A percentile compares a stretch with the other conserved stretches of the same genome.
phyloP scores from a whole-genome alignment of 2,329 filamentous ascomycete species.

The Clarireedia homoeocarpa region DNA sequence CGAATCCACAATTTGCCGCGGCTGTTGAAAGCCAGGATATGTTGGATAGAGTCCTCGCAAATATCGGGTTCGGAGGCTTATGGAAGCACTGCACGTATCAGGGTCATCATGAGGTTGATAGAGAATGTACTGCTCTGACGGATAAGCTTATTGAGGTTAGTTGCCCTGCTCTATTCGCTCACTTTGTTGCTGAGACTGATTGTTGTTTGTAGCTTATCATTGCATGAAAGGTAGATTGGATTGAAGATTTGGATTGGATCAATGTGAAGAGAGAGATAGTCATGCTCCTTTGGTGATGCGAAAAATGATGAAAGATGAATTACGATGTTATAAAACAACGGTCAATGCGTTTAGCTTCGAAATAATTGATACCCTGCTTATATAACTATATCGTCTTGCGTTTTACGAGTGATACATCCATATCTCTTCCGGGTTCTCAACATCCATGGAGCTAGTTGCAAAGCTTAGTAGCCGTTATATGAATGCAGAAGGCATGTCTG shows the following conservation, averaged over 20 bases:
- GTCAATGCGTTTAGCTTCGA: not conserved
- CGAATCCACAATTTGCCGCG: conserved; percentile 42
- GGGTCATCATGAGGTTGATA: conserved; percentile 24
- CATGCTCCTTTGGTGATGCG: not conserved
- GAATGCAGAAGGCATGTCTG: no score
- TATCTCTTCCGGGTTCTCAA: no score
- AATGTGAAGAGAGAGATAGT: not conserved
- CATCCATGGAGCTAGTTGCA: no score
- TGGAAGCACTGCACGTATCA: conserved; percentile 40
- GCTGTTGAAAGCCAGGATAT: conserved; percentile 40
- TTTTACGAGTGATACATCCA: no score
- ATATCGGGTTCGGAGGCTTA: conserved; percentile 55
- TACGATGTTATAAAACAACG: conserved; percentile 2
- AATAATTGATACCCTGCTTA: conserved; percentile 8
- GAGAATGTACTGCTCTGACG: conserved; percentile 26
- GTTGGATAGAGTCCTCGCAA: conserved; percentile 46
- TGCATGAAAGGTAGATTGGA: not conserved
- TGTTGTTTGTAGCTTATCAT: conserved; percentile 12
- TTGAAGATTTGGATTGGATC: no score
- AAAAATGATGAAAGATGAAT: conserved; percentile 2
- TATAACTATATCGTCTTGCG: not conserved
- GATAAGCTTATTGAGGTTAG: conserved; percentile 27
- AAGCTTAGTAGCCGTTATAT: no score
- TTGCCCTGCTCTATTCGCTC: not conserved
- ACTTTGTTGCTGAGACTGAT: not conserved